Percentiles rank a stretch among this genome's conserved stretches.
Evolutionary conservation across 140 eudicot species (phyloP).

Genomic region (Bidens hawaiensis): DNA sequence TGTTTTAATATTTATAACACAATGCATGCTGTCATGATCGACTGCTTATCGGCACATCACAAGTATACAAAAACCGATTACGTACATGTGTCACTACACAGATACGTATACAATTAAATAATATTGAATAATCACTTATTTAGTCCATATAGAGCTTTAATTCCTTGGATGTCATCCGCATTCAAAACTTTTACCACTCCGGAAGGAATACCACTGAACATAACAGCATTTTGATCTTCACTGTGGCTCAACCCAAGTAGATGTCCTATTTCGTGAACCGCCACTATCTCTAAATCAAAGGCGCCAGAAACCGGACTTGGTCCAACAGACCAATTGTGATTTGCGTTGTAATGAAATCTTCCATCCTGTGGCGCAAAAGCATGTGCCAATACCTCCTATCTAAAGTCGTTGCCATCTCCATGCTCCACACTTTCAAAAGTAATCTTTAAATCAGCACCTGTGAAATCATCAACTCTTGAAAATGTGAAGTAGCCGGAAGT

Average conservation of each 20-base stretch:
- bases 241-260: constrained; percentile 33
- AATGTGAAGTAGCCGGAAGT: constrained; percentile 18
- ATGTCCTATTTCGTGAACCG: constrained; percentile 49
- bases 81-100: no score
- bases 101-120: no score
- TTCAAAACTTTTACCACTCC: constrained; percentile 27
- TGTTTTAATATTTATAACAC: neutral
- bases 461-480: neutral
- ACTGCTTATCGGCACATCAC: neutral
- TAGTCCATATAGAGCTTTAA: constrained; percentile 23
- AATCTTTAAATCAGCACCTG: constrained; percentile 17
- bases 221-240: constrained; percentile 4
- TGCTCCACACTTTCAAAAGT: constrained; percentile 15
- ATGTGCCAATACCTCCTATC: constrained; percentile 25
- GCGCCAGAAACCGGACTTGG: neutral
- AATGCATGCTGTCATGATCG: neutral
- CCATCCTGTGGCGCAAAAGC: constrained; percentile 35
- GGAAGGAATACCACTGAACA: constrained; percentile 8
- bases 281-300: constrained; percentile 20
- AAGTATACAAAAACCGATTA: no score
- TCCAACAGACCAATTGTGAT: constrained; percentile 15
- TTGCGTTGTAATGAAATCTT: constrained; percentile 27
- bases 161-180: constrained; percentile 30
- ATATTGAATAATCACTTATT: no score
- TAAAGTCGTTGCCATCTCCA: constrained; percentile 27